Conservation (phyloP, 225 moss, liverwort and hornwort genomes). For the Sphagnum tenellum region DNA sequence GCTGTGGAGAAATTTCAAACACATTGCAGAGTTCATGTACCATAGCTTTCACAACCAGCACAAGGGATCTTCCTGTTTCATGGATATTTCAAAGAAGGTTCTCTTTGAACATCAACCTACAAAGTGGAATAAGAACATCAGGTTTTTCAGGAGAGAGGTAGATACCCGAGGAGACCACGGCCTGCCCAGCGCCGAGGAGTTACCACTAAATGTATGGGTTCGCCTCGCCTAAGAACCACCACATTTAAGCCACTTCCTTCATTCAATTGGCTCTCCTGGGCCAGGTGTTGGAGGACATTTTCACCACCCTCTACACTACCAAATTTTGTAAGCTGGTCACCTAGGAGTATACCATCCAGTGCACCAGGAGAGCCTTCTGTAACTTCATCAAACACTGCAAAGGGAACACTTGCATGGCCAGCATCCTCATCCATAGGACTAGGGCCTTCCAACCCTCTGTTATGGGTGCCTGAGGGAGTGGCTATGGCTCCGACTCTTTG, state of each 20-base stretch:
- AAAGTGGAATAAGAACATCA: background rate
- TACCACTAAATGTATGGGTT: conserved; percentile 48
- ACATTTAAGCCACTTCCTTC: conserved; percentile 63
- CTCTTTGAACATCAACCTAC: background rate
- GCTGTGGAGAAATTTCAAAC: no score
- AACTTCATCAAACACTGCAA: conserved; percentile 83
- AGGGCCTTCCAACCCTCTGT: conserved; percentile 24
- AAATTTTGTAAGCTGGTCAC: conserved; percentile 78
- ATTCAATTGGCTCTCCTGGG: conserved; percentile 65
- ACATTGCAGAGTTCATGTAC: background rate
- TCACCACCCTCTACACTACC: conserved; percentile 75
- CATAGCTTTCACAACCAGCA: background rate
- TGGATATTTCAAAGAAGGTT: background rate
- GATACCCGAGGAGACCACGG: conserved; percentile 85
- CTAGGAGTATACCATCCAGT: conserved; percentile 63
- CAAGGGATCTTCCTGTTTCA: background rate
- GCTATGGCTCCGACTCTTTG: conserved; percentile 30
- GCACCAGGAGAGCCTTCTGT: conserved; percentile 74
- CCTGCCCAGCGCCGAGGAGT: conserved; percentile 85
- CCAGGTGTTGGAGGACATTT: conserved; percentile 56
- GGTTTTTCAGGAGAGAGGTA: conserved; percentile 1
- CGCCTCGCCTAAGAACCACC: conserved; percentile 75
- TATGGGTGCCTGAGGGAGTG: conserved; percentile 19
- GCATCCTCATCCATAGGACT: conserved; percentile 73
- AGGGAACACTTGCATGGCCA: conserved; percentile 45